phyloP scores from a whole-genome alignment of 495 filamentous ascomycete genomes.

The Polyplosphaeria fusca region DNA sequence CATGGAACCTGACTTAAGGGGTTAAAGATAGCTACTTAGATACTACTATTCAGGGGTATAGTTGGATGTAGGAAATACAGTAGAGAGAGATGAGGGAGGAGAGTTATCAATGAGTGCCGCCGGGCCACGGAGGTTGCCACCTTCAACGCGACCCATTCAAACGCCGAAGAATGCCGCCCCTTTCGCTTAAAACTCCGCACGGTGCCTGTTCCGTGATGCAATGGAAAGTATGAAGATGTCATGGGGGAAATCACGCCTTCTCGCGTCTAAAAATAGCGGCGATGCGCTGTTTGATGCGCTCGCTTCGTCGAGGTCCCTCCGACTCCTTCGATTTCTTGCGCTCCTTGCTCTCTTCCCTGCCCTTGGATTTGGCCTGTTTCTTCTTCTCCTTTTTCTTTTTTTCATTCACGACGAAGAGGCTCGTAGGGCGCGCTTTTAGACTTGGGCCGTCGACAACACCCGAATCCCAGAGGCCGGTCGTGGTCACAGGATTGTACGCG shows the following conservation, averaged over 20 bases:
- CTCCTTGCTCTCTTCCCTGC: constrained; percentile 19
- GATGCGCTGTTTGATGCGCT: constrained; percentile 7
- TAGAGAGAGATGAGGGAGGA: neutral
- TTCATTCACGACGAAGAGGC: constrained; percentile 18
- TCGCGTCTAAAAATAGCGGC: neutral
- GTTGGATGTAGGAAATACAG: neutral
- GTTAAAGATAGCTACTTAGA: neutral
- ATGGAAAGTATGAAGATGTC: neutral
- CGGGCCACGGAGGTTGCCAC: neutral
- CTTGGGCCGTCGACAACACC: constrained; percentile 15
- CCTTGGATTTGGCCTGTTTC: constrained; percentile 15
- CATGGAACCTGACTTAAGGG: too few relatives aligned
- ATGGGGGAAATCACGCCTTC: neutral
- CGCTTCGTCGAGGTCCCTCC: neutral
- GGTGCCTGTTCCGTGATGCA: neutral
- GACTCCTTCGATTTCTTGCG: neutral
- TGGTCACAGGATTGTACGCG: constrained; percentile 28
- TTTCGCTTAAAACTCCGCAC: neutral
- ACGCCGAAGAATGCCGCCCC: neutral
- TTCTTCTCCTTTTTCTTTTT: constrained; percentile 18
- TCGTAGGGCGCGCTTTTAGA: constrained; percentile 21
- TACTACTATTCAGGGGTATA: neutral
- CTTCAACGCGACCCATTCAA: neutral
- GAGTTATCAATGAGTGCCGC: neutral
- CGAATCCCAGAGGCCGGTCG: constrained; percentile 29